A percentile compares a stretch with the other conserved stretches of the same genome.
Conservation (phyloP, 345 rosid genomes). For the Ailanthus altissimus region DNA sequence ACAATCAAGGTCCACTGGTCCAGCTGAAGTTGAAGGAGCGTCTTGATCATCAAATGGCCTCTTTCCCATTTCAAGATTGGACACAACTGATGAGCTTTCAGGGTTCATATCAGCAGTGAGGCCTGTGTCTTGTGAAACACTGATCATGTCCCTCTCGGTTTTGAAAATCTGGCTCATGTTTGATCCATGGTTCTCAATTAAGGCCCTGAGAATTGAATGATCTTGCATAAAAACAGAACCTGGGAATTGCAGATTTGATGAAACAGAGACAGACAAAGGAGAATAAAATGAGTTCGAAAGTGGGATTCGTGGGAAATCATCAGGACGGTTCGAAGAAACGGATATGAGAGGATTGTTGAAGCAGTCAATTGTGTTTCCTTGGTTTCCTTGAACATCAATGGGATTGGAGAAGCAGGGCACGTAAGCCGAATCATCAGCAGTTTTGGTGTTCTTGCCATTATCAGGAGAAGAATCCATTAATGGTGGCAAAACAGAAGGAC, state of each 20-base stretch:
- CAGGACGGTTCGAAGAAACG: constrained; percentile 21
- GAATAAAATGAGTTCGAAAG: constrained; percentile 38
- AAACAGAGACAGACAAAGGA: constrained; percentile 30
- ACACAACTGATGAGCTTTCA: constrained; percentile 54
- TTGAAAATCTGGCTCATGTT: constrained; percentile 36
- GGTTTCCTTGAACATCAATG: constrained; percentile 36
- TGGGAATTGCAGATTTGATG: constrained; percentile 33
- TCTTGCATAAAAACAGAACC: constrained; percentile 48
- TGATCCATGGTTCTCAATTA: constrained; percentile 46
- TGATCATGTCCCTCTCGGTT: constrained; percentile 41
- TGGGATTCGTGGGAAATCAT: constrained; percentile 36
- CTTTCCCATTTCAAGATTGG: constrained; percentile 50
- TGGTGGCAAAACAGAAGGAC: constrained; percentile 56
- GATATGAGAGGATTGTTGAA: constrained; percentile 40
- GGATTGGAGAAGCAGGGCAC: constrained; percentile 87
- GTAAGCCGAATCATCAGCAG: constrained; percentile 41
- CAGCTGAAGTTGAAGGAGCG: constrained; percentile 51
- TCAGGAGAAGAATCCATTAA: constrained; percentile 57
- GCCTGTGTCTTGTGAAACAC: constrained; percentile 61
- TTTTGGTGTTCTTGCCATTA: constrained; percentile 32
- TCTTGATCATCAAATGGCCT: constrained; percentile 47
- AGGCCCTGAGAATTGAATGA: constrained; percentile 46
- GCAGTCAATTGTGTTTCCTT: constrained; percentile 24
- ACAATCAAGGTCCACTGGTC: constrained; percentile 49
- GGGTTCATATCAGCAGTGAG: constrained; percentile 48